Evolutionary conservation across 2,329 filamentous ascomycete species (phyloP).

Genomic region (Emericellopsis atlantica): DNA sequence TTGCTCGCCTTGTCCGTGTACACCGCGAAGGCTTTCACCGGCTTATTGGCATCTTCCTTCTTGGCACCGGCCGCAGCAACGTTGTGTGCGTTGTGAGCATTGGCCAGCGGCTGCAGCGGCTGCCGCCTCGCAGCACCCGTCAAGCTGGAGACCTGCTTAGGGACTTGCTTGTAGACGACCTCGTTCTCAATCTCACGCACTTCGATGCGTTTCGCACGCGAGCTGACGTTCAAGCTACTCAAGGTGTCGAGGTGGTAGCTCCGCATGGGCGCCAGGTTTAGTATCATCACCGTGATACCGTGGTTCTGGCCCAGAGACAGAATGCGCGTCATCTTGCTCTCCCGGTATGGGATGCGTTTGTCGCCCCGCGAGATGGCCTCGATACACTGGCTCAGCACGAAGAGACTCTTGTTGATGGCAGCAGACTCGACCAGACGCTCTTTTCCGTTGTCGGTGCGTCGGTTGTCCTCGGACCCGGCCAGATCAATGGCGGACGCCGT

Average conservation of each 20-base stretch:
- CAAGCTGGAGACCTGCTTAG: constrained; percentile 34
- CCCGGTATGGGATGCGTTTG: constrained; percentile 77
- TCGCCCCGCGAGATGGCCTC: constrained; percentile 75
- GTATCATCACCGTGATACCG: constrained; percentile 89
- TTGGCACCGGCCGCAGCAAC: constrained; percentile 22
- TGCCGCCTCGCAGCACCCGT: constrained; percentile 45
- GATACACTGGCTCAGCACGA: constrained; percentile 88
- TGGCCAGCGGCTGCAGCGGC: constrained; percentile 64
- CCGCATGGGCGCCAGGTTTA: constrained; percentile 83
- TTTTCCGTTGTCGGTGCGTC: constrained; percentile 85
- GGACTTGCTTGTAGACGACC: constrained; percentile 69
- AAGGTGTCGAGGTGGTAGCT: constrained; percentile 90
- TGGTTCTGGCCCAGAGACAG: constrained; percentile 88
- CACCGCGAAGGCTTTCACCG: constrained; percentile 74
- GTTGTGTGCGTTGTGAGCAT: constrained; percentile 61
- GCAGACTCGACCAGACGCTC: constrained; percentile 89
- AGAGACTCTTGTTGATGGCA: constrained; percentile 94
- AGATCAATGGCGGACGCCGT: constrained; percentile 90
- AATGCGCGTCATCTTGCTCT: constrained; percentile 96
- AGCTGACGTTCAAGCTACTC: constrained; percentile 89
- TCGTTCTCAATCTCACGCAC: constrained; percentile 94
- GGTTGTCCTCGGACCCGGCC: constrained; percentile 90
- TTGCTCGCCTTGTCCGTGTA: constrained; percentile 60
- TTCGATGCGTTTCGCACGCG: constrained; percentile 90
- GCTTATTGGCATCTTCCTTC: constrained; percentile 47